Evolutionary conservation across 2,329 filamentous ascomycete species (phyloP).

Genomic region (Eutypa lata): DNA sequence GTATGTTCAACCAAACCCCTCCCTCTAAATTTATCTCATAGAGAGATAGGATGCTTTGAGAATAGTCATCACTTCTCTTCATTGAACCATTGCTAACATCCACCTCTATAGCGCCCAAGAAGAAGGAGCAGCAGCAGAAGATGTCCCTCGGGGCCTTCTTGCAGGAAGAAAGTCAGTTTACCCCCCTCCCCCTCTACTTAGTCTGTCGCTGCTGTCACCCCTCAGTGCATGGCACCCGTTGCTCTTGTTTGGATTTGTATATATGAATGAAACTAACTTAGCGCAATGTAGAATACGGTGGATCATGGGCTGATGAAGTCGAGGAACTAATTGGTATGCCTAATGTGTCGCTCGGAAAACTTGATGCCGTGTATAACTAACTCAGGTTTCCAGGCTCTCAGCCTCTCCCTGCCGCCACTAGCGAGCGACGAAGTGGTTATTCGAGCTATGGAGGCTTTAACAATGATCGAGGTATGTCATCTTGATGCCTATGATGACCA

Average conservation of each 20-base stretch:
- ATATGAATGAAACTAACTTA: conserved; percentile 13
- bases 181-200: conserved; percentile 22
- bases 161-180: conserved; percentile 76
- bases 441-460: conserved; percentile 23
- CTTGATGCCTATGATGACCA: not conserved
- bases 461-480: conserved; percentile 31
- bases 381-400: conserved; percentile 47
- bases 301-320: conserved; percentile 99
- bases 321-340: conserved; percentile 79
- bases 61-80: not conserved
- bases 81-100: conserved; percentile 38
- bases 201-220: conserved; percentile 24
- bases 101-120: conserved; percentile 71
- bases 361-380: conserved; percentile 2
- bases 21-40: conserved; percentile 1
- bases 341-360: conserved; percentile 10
- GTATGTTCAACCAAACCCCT: conserved; percentile 38
- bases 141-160: conserved; percentile 98
- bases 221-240: too few relatives aligned
- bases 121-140: conserved; percentile 84
- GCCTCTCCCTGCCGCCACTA: conserved; percentile 45
- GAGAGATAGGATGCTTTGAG: not conserved
- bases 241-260: too few relatives aligned
- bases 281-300: conserved; percentile 48
- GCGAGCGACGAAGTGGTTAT: conserved; percentile 22